Evolutionary conservation across 306 rosid genomes (phyloP).

Genomic region (Hippophae gyantsensis): DNA sequence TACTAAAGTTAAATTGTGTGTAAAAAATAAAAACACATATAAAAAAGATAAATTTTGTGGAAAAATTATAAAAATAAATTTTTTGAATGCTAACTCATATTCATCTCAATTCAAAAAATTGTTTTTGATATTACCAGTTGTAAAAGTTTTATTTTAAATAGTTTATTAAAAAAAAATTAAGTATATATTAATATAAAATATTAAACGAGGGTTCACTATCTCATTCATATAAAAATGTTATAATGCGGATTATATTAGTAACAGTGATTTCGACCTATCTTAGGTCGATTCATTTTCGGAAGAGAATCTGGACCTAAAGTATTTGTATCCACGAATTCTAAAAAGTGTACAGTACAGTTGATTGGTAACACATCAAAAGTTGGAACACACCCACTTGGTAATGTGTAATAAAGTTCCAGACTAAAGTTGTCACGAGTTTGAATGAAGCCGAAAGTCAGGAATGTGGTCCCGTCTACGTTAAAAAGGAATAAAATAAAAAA

Average conservation of each 20-base stretch:
- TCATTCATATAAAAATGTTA: background rate
- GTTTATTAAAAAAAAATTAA: no score
- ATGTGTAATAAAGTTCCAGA: background rate
- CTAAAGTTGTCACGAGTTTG: background rate
- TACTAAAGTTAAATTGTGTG: no score
- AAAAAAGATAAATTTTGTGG: background rate
- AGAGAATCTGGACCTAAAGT: background rate
- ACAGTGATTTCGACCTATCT: background rate
- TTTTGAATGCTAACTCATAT: no score
- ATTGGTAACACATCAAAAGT: slow-evolving; percentile 9
- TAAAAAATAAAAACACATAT: no score
- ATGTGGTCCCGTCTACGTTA: no score
- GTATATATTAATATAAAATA: no score
- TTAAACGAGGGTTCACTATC: no score
- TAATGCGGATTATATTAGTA: background rate
- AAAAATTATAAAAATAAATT: no score
- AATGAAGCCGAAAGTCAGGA: slow-evolving; percentile 4
- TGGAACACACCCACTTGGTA: background rate
- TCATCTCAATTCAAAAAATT: no score
- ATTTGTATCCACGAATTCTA: slow-evolving; percentile 21
- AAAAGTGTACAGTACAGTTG: slow-evolving; percentile 7
- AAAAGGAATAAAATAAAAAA: no score
- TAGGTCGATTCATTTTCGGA: background rate
- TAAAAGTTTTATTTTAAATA: no score
- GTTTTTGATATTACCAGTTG: no score